Percentiles rank a stretch among this genome's conserved stretches.
Evolutionary conservation across 805 yeast species (phyloP).

Genomic region (Saturnispora sekii): DNA sequence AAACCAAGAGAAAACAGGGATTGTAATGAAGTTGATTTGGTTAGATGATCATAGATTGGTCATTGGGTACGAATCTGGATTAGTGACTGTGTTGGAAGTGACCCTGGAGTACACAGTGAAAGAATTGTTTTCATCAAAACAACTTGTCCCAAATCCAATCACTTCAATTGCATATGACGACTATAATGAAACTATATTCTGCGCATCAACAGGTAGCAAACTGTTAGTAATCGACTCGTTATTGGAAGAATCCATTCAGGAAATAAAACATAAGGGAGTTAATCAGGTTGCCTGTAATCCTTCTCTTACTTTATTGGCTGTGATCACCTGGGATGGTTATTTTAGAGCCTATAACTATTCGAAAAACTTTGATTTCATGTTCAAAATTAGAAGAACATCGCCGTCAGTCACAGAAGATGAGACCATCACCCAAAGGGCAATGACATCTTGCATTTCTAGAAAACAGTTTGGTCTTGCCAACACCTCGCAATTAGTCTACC

Average conservation of each 20-base stretch:
- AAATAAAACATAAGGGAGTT: slow-evolving; percentile 31
- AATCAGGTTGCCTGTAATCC: slow-evolving; percentile 19
- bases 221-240: neutral
- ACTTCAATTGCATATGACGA: slow-evolving; percentile 32
- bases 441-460: slow-evolving; percentile 12
- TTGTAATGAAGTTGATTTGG: slow-evolving; percentile 51
- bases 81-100: slow-evolving; percentile 30
- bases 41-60: slow-evolving; percentile 26
- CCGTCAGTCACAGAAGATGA: slow-evolving; percentile 19
- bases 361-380: slow-evolving; percentile 15
- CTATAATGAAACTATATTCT: slow-evolving; percentile 21
- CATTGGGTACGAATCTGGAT: slow-evolving; percentile 73
- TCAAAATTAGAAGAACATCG: slow-evolving; percentile 19
- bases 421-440: slow-evolving; percentile 4
- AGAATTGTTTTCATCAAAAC: slow-evolving; percentile 16
- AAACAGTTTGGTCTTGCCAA: slow-evolving; percentile 15
- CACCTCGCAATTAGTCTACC: slow-evolving; percentile 10
- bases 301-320: slow-evolving; percentile 23
- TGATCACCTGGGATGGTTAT: slow-evolving; percentile 46
- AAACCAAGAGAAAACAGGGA: slow-evolving; percentile 32
- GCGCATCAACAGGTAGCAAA: slow-evolving; percentile 42
- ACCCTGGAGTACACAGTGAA: slow-evolving; percentile 12
- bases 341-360: slow-evolving; percentile 27
- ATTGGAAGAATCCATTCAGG: slow-evolving; percentile 4
- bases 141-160: slow-evolving; percentile 48